Percentiles rank a stretch among this genome's conserved stretches.
phyloP scores from a whole-genome alignment of 805 yeast species.

The Candida pseudoglaebosa region DNA sequence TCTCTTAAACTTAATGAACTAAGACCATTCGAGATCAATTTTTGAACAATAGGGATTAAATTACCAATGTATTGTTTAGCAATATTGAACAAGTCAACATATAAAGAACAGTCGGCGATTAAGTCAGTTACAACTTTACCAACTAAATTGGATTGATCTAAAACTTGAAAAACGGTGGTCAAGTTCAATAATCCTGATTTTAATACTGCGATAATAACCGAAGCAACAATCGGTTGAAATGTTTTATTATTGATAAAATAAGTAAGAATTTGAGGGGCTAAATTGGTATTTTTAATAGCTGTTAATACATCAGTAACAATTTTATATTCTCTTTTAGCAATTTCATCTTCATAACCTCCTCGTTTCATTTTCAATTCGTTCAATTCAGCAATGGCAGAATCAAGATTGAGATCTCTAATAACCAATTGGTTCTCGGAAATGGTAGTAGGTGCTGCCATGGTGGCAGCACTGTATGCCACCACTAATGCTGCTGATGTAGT shows the following conservation, averaged over 20 bases:
- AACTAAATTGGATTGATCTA: slow-evolving; percentile 35
- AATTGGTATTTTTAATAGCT: slow-evolving; percentile 31
- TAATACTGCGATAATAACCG: slow-evolving; percentile 24
- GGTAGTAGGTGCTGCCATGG: slow-evolving; percentile 13
- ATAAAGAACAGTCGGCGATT: slow-evolving; percentile 35
- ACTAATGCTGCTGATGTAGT: slow-evolving; percentile 12
- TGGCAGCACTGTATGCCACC: slow-evolving; percentile 6
- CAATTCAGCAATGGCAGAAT: slow-evolving; percentile 21
- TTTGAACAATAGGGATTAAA: slow-evolving; percentile 24
- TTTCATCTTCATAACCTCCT: slow-evolving; percentile 21
- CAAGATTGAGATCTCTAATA: slow-evolving; percentile 15
- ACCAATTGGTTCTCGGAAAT: slow-evolving; percentile 5
- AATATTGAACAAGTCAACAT: slow-evolving; percentile 28
- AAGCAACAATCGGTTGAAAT: slow-evolving; percentile 19
- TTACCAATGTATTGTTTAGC: slow-evolving; percentile 25
- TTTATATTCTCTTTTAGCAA: slow-evolving; percentile 33
- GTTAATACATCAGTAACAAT: slow-evolving; percentile 38
- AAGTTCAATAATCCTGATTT: slow-evolving; percentile 31
- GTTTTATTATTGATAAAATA: slow-evolving; percentile 26
- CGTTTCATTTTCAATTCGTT: slow-evolving; percentile 25
- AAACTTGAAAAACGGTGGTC: slow-evolving; percentile 29
- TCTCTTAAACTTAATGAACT: slow-evolving; percentile 14
- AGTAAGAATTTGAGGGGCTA: slow-evolving; percentile 33
- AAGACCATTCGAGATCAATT: slow-evolving; percentile 16
- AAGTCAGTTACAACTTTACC: slow-evolving; percentile 31